Evolutionary conservation across 2,329 filamentous ascomycete species (phyloP).

Genomic region (Fusarium pininemorale): DNA sequence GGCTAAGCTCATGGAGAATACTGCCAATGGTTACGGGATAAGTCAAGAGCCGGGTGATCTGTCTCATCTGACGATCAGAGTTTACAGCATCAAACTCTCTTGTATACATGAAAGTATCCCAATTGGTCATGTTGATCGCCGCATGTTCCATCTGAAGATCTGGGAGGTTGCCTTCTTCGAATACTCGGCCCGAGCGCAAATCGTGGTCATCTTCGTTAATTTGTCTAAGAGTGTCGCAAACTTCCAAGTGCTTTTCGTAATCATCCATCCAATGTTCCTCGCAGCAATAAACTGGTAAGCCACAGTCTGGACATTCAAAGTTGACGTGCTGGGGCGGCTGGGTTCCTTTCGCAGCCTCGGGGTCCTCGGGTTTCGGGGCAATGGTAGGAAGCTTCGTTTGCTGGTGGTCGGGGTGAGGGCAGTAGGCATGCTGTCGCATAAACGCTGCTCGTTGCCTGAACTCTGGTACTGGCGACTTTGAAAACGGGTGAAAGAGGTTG

Average conservation of each 20-base stretch:
- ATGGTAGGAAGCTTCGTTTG: constrained; percentile 75
- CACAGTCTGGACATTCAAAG: constrained; percentile 97
- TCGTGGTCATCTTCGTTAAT: constrained; percentile 99
- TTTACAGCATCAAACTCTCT: constrained; percentile 92
- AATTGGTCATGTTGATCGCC: constrained; percentile 96
- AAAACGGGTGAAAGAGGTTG: constrained; percentile 94
- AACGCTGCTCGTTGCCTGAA: constrained; percentile 89
- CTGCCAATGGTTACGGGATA: constrained; percentile 94
- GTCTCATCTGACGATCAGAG: constrained; percentile 87
- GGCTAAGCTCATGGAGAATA: constrained; percentile 92
- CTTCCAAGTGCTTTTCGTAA: constrained; percentile 89
- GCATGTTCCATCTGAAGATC: constrained; percentile 91
- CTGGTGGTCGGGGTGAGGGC: constrained; percentile 88
- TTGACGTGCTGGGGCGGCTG: constrained; percentile 82
- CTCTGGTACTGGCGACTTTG: constrained; percentile 85
- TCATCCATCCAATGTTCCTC: constrained; percentile 96
- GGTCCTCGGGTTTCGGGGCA: constrained; percentile 69
- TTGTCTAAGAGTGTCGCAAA: constrained; percentile 89
- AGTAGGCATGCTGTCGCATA: constrained; percentile 93
- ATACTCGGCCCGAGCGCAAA: constrained; percentile 86
- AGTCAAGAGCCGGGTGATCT: constrained; percentile 91
- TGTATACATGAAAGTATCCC: constrained; percentile 96
- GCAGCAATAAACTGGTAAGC: constrained; percentile 91
- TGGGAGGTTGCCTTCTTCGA: constrained; percentile 93
- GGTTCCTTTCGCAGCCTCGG: constrained; percentile 62